Evolutionary conservation across 1,284 basidiomycete species (phyloP), one percentile per base, ranked within the genome.

Genomic region (Papiliotrema terrestris): DNA sequence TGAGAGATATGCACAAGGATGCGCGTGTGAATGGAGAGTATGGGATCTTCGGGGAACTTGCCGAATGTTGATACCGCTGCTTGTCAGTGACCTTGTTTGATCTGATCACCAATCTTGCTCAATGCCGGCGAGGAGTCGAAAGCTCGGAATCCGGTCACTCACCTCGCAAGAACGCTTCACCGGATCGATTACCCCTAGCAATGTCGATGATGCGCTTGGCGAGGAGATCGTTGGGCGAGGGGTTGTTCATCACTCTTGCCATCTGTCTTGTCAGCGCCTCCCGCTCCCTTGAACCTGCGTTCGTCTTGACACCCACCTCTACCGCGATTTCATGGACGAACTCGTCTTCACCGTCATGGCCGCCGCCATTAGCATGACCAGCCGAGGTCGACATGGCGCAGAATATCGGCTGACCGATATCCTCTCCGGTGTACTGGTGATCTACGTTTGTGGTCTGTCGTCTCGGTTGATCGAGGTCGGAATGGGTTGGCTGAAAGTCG

Each of bases 201-300:
- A 93, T 87, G 61, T 88, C 86, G 48, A 86, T 85, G 42, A 93
- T 87, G 56, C 87, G 80, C 57, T 83, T 80, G 1, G 89, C 89
- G 23, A 94, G 81, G 1, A 88, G 76, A 65, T 91, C 88, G 70
- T 92, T 93, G 0, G 88, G 88, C 65, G 89, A 89, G 56, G 91
- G 73, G 11, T 81, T 80, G 72, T 91, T 91, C 66, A 92, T 80
- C 9, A 84, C 83, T 32, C 90, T 79, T 3, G 89, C 91, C 26
- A 93, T 81, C 76, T 88, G n/a, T 49, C 35, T 13, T n/a, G 17
- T 38, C 15, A 42, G 22, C 36, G 9, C 2, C 6, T 20, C 25
- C 11, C 26, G 50, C 9, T 1, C 14, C 19, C n/a, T 43, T 37
- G 9, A 22, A 4, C 15, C 32, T 17, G 32, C 20, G 14, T 4